phyloP scores from a whole-genome alignment of 202 grass and related monocot species.

The Schoenoplectus triqueter region DNA sequence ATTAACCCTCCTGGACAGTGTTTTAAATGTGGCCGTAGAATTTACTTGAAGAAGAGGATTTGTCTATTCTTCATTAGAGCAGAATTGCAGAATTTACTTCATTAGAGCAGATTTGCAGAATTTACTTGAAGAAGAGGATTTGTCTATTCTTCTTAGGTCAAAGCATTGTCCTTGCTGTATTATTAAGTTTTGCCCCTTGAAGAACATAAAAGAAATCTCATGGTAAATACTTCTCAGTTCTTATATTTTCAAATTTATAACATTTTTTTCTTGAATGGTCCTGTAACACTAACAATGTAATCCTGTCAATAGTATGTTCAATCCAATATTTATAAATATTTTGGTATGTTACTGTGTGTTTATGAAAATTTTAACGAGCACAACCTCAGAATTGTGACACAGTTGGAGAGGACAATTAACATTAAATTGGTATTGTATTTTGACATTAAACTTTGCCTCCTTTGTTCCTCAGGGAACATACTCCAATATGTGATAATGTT shows the following conservation, averaged over 20 bases:
- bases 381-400: too few relatives aligned
- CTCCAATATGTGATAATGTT: too few relatives aligned
- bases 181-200: slow-evolving; percentile 83
- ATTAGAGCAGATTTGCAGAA: too few relatives aligned
- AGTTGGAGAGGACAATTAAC: too few relatives aligned
- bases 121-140: too few relatives aligned
- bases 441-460: too few relatives aligned
- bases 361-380: too few relatives aligned
- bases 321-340: neutral
- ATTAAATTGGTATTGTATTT: too few relatives aligned
- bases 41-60: slow-evolving; percentile 72
- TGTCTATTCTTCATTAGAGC: slow-evolving; percentile 35
- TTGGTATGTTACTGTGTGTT: too few relatives aligned
- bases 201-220: slow-evolving; percentile 57
- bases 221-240: slow-evolving; percentile 49
- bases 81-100: too few relatives aligned
- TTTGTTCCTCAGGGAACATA: too few relatives aligned
- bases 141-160: slow-evolving; percentile 50
- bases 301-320: too few relatives aligned
- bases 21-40: slow-evolving; percentile 40
- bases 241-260: neutral
- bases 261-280: neutral
- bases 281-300: neutral
- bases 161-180: slow-evolving; percentile 78
- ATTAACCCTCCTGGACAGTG: neutral